Percentiles rank a stretch among this genome's conserved stretches.
phyloP scores from a whole-genome alignment of 495 filamentous ascomycete genomes.

The Acidiella bohemica region DNA sequence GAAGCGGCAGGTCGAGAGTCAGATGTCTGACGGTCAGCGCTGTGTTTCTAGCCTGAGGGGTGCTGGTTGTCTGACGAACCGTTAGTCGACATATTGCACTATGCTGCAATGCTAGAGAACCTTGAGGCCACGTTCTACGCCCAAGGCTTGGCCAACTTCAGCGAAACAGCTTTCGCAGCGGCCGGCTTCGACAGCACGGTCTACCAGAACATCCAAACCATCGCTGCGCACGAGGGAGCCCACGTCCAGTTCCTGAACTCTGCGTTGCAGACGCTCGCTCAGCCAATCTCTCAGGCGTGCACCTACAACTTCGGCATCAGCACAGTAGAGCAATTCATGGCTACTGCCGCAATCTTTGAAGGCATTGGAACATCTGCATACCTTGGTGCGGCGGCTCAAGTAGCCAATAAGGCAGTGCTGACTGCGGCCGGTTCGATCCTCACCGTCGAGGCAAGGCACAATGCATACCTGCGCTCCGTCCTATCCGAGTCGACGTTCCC shows the following conservation, averaged over 20 bases:
- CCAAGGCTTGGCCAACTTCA: constrained; percentile 44
- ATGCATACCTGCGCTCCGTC: constrained; percentile 41
- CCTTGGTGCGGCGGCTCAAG: constrained; percentile 46
- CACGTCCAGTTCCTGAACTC: constrained; percentile 45
- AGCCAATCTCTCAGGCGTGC: constrained; percentile 38
- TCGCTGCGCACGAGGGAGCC: constrained; percentile 41
- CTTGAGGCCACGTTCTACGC: constrained; percentile 35
- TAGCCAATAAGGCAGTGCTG: constrained; percentile 39
- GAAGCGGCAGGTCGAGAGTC: constrained; percentile 10
- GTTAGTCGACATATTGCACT: constrained; percentile 25
- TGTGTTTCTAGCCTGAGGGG: neutral
- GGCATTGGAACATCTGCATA: constrained; percentile 33
- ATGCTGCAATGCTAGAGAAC: constrained; percentile 36
- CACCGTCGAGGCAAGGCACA: constrained; percentile 49
- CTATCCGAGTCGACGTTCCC: constrained; percentile 38
- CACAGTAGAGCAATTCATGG: constrained; percentile 37
- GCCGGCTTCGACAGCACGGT: constrained; percentile 39
- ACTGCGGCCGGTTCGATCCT: constrained; percentile 50
- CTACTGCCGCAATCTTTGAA: constrained; percentile 42
- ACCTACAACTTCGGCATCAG: constrained; percentile 45
- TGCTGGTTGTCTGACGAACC: neutral
- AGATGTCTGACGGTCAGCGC: constrained; percentile 14
- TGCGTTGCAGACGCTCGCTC: constrained; percentile 37
- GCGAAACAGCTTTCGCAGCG: constrained; percentile 35
- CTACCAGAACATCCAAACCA: constrained; percentile 39